Percentiles rank a stretch among this genome's conserved stretches.
phyloP scores from a whole-genome alignment of 805 yeast species.

The Osmozyma mogii region DNA sequence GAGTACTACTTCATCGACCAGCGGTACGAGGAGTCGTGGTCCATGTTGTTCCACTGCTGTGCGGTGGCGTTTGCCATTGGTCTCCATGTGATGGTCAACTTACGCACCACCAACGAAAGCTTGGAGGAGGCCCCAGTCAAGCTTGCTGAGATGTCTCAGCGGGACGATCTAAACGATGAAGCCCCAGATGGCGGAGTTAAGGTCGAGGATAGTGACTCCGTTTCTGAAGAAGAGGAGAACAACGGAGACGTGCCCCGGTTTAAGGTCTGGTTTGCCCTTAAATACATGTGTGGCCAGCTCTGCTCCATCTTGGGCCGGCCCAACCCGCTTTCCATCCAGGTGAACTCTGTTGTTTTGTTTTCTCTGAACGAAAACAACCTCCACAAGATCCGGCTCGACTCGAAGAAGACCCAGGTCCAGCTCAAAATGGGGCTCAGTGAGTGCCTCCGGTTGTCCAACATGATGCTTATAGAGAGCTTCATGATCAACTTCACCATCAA shows the following conservation, averaged over 20 bases:
- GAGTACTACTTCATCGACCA: conserved; percentile 44
- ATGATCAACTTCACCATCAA: conserved; percentile 36
- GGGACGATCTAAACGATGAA: conserved; percentile 13
- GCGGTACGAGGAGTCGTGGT: conserved; percentile 46
- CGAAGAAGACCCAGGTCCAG: conserved; percentile 20
- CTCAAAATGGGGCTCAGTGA: conserved; percentile 44
- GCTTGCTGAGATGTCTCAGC: background rate
- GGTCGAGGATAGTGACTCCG: conserved; percentile 1
- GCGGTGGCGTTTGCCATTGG: conserved; percentile 46
- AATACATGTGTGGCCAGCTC: conserved; percentile 39
- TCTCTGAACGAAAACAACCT: conserved; percentile 11
- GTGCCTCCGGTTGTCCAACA: conserved; percentile 39
- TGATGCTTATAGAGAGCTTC: conserved; percentile 44
- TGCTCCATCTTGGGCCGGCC: conserved; percentile 49
- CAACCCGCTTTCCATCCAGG: conserved; percentile 42
- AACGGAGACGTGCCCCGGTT: conserved; percentile 28
- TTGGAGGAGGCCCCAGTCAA: conserved; percentile 2
- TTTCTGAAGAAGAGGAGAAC: conserved; percentile 20
- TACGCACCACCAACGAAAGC: conserved; percentile 9
- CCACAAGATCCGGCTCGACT: conserved; percentile 11
- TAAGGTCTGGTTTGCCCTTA: conserved; percentile 44
- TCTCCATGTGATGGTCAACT: conserved; percentile 36
- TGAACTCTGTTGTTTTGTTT: conserved; percentile 21
- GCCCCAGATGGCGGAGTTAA: conserved; percentile 1
- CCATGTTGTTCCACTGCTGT: conserved; percentile 40